phyloP scores from a whole-genome alignment of 192 early-diverging fungal genomes.

The Umbelopsis ramanniana region DNA sequence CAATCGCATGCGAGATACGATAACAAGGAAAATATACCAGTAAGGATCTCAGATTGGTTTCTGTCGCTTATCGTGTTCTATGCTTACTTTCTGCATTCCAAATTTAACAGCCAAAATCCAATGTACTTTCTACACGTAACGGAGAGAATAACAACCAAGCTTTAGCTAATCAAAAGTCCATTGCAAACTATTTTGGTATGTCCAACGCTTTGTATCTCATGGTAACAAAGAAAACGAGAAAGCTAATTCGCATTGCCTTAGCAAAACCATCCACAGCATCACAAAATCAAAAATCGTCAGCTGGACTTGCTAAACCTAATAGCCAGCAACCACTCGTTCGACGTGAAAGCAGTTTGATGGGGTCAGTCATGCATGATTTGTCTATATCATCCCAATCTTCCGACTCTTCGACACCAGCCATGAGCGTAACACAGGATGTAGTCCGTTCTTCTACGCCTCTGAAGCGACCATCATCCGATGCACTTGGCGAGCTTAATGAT shows the following conservation, averaged over 20 bases:
- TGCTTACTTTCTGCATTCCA: background rate
- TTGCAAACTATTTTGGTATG: constrained; percentile 15
- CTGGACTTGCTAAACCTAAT: background rate
- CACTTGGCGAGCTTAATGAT: background rate
- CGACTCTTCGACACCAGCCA: background rate
- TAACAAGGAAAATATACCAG: constrained; percentile 19
- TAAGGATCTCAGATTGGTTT: background rate
- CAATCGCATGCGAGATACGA: background rate
- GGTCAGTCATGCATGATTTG: constrained; percentile 11
- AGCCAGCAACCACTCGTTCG: background rate
- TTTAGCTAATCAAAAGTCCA: constrained; percentile 5
- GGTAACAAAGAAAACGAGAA: background rate
- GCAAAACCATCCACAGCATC: background rate
- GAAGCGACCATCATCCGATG: background rate
- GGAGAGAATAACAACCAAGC: background rate
- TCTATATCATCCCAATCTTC: constrained; percentile 3
- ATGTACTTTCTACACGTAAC: background rate
- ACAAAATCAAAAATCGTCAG: background rate
- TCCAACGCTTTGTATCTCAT: background rate
- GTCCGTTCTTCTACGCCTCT: background rate
- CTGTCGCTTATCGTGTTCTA: background rate
- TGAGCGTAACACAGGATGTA: background rate
- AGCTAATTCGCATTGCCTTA: background rate
- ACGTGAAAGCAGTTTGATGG: constrained; percentile 8
- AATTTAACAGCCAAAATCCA: background rate